Conservation (phyloP, 495 filamentous ascomycete species). For the Aspergillus campestris region DNA sequence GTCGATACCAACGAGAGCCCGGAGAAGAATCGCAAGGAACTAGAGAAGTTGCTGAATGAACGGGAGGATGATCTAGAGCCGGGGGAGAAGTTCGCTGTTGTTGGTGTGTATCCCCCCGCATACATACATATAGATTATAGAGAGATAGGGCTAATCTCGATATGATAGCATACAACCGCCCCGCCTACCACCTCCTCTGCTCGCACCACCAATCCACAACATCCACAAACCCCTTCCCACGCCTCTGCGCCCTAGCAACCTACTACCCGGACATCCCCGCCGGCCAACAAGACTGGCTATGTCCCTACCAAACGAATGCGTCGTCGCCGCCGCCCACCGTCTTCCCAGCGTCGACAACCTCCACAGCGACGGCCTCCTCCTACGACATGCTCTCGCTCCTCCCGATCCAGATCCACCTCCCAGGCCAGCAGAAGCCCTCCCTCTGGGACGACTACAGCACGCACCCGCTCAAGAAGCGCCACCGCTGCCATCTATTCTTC, state of each 20-base stretch:
- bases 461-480: slow-evolving; percentile 28
- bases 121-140: neutral
- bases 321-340: neutral
- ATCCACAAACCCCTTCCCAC: slow-evolving; percentile 32
- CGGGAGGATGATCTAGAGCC: slow-evolving; percentile 34
- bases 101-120: slow-evolving; percentile 27
- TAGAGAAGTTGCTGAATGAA: slow-evolving; percentile 40
- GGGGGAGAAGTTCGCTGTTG: slow-evolving; percentile 39
- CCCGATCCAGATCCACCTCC: slow-evolving; percentile 44
- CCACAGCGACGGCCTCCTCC: slow-evolving; percentile 22
- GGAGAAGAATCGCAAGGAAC: slow-evolving; percentile 22
- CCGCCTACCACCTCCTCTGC: slow-evolving; percentile 48
- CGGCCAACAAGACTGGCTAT: neutral
- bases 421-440: slow-evolving; percentile 38
- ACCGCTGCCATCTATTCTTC: slow-evolving; percentile 35
- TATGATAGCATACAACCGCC: slow-evolving; percentile 43
- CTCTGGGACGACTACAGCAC: slow-evolving; percentile 12
- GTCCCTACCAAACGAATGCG: no score
- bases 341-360: slow-evolving; percentile 15
- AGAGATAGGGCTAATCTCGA: neutral
- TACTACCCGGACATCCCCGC: slow-evolving; percentile 45
- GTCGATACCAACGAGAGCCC: slow-evolving; percentile 30
- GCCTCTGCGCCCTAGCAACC: slow-evolving; percentile 43
- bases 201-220: slow-evolving; percentile 36
- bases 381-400: slow-evolving; percentile 36